A percentile compares a stretch with the other conserved stretches of the same genome.
phyloP scores from a whole-genome alignment of 805 yeast genomes.

The Myxozyma neotropica region DNA sequence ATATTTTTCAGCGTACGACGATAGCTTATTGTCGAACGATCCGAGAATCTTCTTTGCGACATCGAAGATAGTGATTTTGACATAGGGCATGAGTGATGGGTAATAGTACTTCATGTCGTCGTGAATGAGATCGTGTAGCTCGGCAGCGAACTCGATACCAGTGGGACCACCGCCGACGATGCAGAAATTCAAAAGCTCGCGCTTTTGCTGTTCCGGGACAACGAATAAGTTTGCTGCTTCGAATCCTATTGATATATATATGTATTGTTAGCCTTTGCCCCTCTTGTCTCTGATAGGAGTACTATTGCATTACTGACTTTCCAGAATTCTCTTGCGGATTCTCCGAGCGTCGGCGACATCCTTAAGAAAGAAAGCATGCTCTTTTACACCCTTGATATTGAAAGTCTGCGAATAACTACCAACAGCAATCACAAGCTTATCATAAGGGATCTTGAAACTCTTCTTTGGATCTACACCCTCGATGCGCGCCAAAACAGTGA shows the following conservation, averaged over 20 bases:
- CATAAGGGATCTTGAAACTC: conserved; percentile 63
- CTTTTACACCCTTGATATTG: conserved; percentile 62
- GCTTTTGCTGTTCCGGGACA: conserved; percentile 62
- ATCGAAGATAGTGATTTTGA: conserved; percentile 69
- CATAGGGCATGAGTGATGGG: conserved; percentile 63
- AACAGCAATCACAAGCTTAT: conserved; percentile 65
- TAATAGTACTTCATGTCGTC: conserved; percentile 61
- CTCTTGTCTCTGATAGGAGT: not conserved
- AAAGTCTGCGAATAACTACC: conserved; percentile 70
- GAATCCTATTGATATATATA: conserved; percentile 43
- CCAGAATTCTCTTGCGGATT: conserved; percentile 57
- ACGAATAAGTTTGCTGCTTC: conserved; percentile 68
- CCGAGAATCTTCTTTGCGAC: conserved; percentile 67
- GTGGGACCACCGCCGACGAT: conserved; percentile 79
- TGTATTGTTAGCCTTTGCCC: too few species aligned
- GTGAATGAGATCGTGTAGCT: conserved; percentile 63
- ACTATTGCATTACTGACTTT: conserved; percentile 23
- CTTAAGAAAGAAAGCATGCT: conserved; percentile 61
- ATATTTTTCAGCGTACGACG: conserved; percentile 64
- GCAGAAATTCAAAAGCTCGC: conserved; percentile 60
- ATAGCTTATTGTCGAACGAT: conserved; percentile 64
- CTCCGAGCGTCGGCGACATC: conserved; percentile 65
- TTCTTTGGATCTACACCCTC: conserved; percentile 11
- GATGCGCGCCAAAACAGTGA: conserved; percentile 19
- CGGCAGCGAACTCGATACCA: conserved; percentile 74